These are phyloP conservation scores for Leucosporidium scottii DNA, from an alignment of 768 basidiomycete species.

Conservation along the genomic window DNA sequence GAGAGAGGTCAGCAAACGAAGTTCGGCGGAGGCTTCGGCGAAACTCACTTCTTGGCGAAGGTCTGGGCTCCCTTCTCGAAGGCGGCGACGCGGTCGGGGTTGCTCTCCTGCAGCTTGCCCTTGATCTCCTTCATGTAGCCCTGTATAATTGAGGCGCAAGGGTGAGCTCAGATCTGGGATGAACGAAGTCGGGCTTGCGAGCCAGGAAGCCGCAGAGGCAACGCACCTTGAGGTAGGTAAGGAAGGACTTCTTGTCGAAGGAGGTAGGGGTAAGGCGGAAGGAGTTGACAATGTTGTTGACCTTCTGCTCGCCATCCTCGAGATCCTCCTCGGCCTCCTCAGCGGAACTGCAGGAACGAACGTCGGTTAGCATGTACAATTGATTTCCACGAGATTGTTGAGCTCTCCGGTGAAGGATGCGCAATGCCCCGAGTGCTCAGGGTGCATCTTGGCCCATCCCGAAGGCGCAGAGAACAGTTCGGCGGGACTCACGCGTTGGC, in stretches of 20 bases:
- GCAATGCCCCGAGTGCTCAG: not conserved
- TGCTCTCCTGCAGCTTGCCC: conserved; percentile 50
- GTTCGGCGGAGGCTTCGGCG: not conserved
- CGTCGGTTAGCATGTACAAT: no score
- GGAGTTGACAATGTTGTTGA: conserved; percentile 87
- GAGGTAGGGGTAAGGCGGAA: conserved; percentile 74
- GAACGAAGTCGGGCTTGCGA: not conserved
- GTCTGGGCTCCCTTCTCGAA: conserved; percentile 75
- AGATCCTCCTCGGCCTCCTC: conserved; percentile 77
- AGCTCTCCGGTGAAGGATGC: no score
- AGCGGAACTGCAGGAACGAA: conserved; percentile 48
- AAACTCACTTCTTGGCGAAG: conserved; percentile 65
- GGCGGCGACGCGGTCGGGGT: conserved; percentile 57
- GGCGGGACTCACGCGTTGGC: conserved; percentile 31
- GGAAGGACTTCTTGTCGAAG: conserved; percentile 88
- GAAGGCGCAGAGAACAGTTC: conserved; percentile 2
- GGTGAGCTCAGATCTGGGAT: not conserved
- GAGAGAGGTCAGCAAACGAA: not conserved
- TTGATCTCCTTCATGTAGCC: conserved; percentile 93
- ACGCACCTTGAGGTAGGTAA: conserved; percentile 70
- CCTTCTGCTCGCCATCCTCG: conserved; percentile 64
- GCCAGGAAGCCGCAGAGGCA: not conserved
- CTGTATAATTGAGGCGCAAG: conserved; percentile 43
- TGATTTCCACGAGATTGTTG: no score
- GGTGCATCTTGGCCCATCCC: conserved; percentile 73